Evolutionary conservation across 371 early-diverging fungal species (phyloP), one percentile per base, ranked within the genome.

Genomic region (Mortierella sp.): DNA sequence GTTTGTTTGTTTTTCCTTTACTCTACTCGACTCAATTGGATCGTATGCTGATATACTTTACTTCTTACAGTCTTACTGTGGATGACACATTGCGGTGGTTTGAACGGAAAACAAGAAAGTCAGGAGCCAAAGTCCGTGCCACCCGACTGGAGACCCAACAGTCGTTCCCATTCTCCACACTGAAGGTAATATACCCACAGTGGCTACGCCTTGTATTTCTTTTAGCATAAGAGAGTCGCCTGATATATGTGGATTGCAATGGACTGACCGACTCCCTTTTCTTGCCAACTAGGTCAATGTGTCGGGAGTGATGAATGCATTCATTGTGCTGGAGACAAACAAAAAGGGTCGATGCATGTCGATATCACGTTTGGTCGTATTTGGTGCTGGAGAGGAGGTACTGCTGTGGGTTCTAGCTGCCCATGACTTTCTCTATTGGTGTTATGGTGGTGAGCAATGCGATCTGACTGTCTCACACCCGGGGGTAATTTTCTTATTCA

Each of bases 301-400:
- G 2, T 71, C 74, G 11, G 75, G 78, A 16, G 83, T 82, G 4
- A 41, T 82, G 64, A 68, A 75, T 45, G 83, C 72, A 2, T 52
- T 68, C 29, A 77, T 82, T 47, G 78, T 82, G 37, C 68, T 74
- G 70, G 83, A 82, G 34, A 71, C 72, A 41, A 71, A 71, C 63
- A 74, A 72, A 63, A 71, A 61, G 31, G 69, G 64, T 9, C 74
- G 70, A 3, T 78, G 83, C 29, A 39, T 41, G 11, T 67, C 78
- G 29, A 72, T 82, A 55, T 74, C 83, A 7, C 71, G 83, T 13
- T 43, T 82, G 1, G 76, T 82, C 0, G 83, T 78, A 4, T 75
- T 78, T 69, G 83, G 83, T 10, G 69, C 73, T n/a, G 81, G 81
- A 41, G 81, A 80, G 40, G 77, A 76, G 73, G 80, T 79, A 79